phyloP scores from a whole-genome alignment of 2,329 filamentous ascomycete species.

The Aspergillus tanneri region DNA sequence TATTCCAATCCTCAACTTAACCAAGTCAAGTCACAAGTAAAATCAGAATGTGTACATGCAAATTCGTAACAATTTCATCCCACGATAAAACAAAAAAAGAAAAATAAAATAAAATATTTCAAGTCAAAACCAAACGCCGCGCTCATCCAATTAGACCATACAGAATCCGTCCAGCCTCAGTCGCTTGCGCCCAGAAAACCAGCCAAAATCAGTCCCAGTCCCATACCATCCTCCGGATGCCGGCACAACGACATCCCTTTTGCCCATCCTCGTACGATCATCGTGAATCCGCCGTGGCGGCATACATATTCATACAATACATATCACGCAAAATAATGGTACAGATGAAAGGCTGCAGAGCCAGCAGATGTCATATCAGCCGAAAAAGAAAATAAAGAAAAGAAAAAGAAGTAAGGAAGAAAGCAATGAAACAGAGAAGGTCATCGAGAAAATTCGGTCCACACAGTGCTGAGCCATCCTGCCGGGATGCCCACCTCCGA shows the following conservation, averaged over 20 bases:
- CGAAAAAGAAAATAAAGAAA: background rate
- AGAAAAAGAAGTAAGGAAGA: conserved; percentile 1
- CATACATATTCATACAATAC: conserved; percentile 28
- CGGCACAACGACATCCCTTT: conserved; percentile 1
- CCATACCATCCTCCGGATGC: background rate
- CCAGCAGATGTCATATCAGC: conserved; percentile 6
- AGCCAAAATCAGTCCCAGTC: conserved; percentile 2
- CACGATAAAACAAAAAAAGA: background rate
- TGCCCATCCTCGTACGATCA: conserved; percentile 14
- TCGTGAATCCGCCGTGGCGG: conserved; percentile 15
- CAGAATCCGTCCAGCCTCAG: conserved; percentile 1
- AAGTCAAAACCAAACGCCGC: conserved; percentile 11
- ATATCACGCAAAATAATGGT: conserved; percentile 30
- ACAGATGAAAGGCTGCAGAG: conserved; percentile 19
- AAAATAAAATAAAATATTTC: conserved; percentile 1
- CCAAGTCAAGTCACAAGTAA: too few relatives aligned
- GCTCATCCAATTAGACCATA: conserved; percentile 6
- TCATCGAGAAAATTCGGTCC: conserved; percentile 34
- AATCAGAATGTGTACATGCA: background rate
- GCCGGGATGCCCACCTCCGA: conserved; percentile 34
- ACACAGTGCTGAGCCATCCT: conserved; percentile 40
- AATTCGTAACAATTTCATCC: background rate
- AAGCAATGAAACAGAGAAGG: conserved; percentile 4
- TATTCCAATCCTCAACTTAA: too few relatives aligned
- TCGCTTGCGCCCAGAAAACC: conserved; percentile 10